Percentiles rank a stretch among this genome's conserved stretches.
These are phyloP conservation scores for Globisporangium takayamanum DNA, from an alignment of 352 stramenopile species.

Conservation along the genomic window DNA sequence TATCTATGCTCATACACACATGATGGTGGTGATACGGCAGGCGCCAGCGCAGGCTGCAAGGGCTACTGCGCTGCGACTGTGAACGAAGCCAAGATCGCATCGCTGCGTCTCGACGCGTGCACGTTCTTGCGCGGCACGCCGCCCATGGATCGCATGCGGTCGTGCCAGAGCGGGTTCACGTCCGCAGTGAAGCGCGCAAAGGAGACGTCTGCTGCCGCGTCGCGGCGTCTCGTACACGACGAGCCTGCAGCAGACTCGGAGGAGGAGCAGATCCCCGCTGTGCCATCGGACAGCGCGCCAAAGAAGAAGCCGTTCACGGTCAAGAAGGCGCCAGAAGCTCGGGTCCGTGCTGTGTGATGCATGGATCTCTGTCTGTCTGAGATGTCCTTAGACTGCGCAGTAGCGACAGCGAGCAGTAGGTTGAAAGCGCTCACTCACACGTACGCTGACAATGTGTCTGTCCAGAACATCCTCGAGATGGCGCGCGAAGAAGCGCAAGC, in stretches of 20 bases:
- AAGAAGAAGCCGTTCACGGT: constrained; percentile 23
- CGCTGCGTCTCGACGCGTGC: constrained; percentile 39
- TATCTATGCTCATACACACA: not conserved
- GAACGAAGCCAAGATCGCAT: constrained; percentile 22
- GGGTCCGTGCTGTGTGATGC: not conserved
- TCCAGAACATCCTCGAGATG: constrained; percentile 36
- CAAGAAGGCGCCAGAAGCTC: constrained; percentile 31
- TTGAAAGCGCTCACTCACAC: not conserved
- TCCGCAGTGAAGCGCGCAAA: constrained; percentile 29
- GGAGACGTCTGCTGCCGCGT: constrained; percentile 1
- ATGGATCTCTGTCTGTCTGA: constrained; percentile 1
- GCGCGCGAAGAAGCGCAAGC: constrained; percentile 29
- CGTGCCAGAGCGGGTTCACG: constrained; percentile 38
- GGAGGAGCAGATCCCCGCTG: not conserved
- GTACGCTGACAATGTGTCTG: not conserved
- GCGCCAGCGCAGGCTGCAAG: constrained; percentile 29
- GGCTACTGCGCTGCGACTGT: constrained; percentile 25
- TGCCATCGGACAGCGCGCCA: not conserved
- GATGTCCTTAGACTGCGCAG: not conserved
- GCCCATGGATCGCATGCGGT: constrained; percentile 30
- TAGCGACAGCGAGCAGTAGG: not conserved
- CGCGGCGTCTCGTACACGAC: not conserved
- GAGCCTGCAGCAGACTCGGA: not conserved
- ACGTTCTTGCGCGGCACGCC: constrained; percentile 27
- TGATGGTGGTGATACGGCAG: not conserved